Evolutionary conservation across 2,329 filamentous ascomycete genomes (phyloP), one percentile per base, ranked within the genome.

Genomic region (Aspergillus vadensis): DNA sequence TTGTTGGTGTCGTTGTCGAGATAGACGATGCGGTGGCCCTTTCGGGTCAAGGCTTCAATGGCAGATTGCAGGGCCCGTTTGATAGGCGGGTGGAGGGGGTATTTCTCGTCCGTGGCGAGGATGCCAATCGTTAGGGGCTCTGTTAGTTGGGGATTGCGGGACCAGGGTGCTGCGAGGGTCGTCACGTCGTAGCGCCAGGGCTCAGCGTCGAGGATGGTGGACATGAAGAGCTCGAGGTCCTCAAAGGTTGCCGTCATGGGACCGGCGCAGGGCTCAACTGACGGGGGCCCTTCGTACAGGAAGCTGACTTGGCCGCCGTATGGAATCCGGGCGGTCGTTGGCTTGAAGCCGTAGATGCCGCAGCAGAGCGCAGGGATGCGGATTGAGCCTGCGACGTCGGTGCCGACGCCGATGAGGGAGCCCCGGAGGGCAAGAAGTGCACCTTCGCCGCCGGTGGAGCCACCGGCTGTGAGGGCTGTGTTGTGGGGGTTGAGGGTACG

Each of bases 51-150:
- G 0, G 65, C 67, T 0, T 71, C 69, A 0, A 77, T 70, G 0
- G 81, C 81, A 0, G 66, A 70, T 5, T 80, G 72, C 1, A 86
- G 61, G 1, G 80, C 74, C 2, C 82, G 75, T 1, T 74, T 76
- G 1, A 86, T 77, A 0, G 83, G 81, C 0, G 85, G 83, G 23
- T 85, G 82, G 0, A 85, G 71, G 0, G 81, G 82, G 30, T 80
- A 80, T 1, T 79, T 70, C 0, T 77, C 72, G 63, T 85, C 81
- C 48, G 82, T 80, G 2, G 77, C 59, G 10, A 84, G 67, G 1
- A 86, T 63, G 0, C 85, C 85, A 41, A 87, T 80, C 0, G 75
- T 76, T 3, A 86, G 63, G 19, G 63, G 60, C 43, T 30, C 49
- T 59, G 21, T 78, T 74, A 6, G 1, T 15, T 23, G 23, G 12